phyloP scores from a whole-genome alignment of 148 eudicot genomes.

The Pharnaceum exiguum region DNA sequence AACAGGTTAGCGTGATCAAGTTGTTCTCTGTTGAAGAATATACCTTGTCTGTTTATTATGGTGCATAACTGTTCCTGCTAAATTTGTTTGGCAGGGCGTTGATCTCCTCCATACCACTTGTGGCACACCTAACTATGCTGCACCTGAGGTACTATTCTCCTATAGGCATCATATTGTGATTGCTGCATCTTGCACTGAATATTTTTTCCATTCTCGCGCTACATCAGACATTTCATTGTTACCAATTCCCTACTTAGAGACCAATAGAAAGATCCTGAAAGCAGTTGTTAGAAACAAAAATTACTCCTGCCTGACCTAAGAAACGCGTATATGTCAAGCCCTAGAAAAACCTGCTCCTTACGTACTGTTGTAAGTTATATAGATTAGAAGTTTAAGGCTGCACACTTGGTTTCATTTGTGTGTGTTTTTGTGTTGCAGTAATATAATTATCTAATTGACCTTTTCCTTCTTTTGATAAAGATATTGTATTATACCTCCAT shows the following conservation, averaged over 20 bases:
- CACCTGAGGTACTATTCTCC: constrained; percentile 71
- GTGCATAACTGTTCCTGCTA: constrained; percentile 2
- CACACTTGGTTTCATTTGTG: not conserved
- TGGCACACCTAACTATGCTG: constrained; percentile 96
- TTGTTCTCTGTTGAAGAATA: not conserved
- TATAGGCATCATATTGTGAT: not conserved
- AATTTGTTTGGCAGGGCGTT: constrained; percentile 62
- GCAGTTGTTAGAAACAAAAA: too few relatives aligned
- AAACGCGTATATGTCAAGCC: too few relatives aligned
- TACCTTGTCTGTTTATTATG: not conserved
- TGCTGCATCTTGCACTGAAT: not conserved
- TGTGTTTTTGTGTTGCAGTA: not conserved
- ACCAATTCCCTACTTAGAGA: too few relatives aligned
- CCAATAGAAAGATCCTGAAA: too few relatives aligned
- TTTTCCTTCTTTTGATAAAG: too few relatives aligned
- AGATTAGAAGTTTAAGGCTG: too few relatives aligned
- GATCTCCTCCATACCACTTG: constrained; percentile 95
- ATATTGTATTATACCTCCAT: too few relatives aligned
- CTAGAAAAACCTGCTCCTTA: not conserved
- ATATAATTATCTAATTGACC: too few relatives aligned
- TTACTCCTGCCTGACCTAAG: too few relatives aligned
- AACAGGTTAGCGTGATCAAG: constrained; percentile 53
- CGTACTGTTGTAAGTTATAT: too few relatives aligned
- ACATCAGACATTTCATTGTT: not conserved
- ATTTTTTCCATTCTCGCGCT: not conserved